phyloP scores from a whole-genome alignment of 2,329 filamentous ascomycete species.

The Madurella fahalii region DNA sequence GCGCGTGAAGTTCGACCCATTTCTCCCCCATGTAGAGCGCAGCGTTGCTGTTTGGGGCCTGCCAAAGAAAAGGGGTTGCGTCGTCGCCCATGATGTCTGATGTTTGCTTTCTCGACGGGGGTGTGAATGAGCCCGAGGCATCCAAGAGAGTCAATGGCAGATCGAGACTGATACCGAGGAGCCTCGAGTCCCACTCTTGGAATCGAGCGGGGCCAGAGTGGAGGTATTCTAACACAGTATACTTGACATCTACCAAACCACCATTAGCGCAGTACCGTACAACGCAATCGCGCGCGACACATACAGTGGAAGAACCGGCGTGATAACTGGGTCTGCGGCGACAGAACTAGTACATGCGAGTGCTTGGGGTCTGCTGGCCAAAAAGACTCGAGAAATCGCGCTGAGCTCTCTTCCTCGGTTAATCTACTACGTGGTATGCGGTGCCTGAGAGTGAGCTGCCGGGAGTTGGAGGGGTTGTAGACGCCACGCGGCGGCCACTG shows the following conservation, averaged over 20 bases:
- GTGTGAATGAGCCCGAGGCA: conserved; percentile 52
- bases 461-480: conserved; percentile 39
- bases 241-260: conserved; percentile 60
- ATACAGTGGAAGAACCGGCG: conserved; percentile 76
- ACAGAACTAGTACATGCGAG: conserved; percentile 80
- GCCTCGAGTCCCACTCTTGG: conserved; percentile 45
- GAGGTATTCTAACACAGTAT: conserved; percentile 69
- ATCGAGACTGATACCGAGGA: conserved; percentile 79
- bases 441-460: conserved; percentile 66
- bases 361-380: conserved; percentile 64
- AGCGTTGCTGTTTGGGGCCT: conserved; percentile 78
- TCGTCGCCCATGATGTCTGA: conserved; percentile 23
- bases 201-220: conserved; percentile 55
- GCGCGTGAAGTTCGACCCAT: conserved; percentile 82
- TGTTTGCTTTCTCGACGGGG: conserved; percentile 30
- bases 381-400: conserved; percentile 79
- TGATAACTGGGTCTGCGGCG: conserved; percentile 74
- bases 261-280: not conserved
- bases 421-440: conserved; percentile 60
- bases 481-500: conserved; percentile 58
- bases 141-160: conserved; percentile 63
- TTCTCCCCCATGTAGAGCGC: conserved; percentile 77
- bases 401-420: conserved; percentile 65
- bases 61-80: conserved; percentile 70
- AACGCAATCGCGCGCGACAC: conserved; percentile 19